phyloP scores from a whole-genome alignment of 2,329 filamentous ascomycete species.

The Botrytis pseudocinerea region DNA sequence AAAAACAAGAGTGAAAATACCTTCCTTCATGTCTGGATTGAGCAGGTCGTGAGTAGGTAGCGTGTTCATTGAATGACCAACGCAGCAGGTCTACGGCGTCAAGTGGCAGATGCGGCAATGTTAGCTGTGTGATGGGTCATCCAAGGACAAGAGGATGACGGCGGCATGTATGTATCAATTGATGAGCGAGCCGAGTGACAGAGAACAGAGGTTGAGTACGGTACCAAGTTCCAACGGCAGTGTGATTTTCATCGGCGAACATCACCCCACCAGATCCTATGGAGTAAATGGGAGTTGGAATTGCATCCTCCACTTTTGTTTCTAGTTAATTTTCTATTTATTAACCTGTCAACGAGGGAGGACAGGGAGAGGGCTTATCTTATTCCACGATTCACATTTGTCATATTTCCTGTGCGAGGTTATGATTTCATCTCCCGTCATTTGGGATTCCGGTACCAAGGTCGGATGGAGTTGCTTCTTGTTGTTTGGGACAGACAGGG shows the following conservation, averaged over 20 bases:
- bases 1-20: background rate
- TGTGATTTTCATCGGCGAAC: background rate
- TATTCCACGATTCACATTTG: background rate
- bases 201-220: background rate
- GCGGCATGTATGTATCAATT: background rate
- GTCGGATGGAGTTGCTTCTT: background rate
- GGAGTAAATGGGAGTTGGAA: conserved; percentile 9
- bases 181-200: background rate
- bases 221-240: background rate
- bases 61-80: background rate
- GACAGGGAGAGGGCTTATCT: background rate
- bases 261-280: conserved; percentile 4
- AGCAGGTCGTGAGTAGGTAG: background rate
- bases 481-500: background rate
- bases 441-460: background rate
- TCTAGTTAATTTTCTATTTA: background rate
- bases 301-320: conserved; percentile 11
- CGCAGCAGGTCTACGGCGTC: background rate
- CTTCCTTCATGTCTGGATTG: background rate
- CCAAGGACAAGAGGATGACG: background rate
- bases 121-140: background rate
- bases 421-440: background rate
- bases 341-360: background rate
- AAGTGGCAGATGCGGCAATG: background rate
- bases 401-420: background rate